Evolutionary conservation across 768 basidiomycete species (phyloP).

Genomic region (Paxillus ammoniavirescens): DNA sequence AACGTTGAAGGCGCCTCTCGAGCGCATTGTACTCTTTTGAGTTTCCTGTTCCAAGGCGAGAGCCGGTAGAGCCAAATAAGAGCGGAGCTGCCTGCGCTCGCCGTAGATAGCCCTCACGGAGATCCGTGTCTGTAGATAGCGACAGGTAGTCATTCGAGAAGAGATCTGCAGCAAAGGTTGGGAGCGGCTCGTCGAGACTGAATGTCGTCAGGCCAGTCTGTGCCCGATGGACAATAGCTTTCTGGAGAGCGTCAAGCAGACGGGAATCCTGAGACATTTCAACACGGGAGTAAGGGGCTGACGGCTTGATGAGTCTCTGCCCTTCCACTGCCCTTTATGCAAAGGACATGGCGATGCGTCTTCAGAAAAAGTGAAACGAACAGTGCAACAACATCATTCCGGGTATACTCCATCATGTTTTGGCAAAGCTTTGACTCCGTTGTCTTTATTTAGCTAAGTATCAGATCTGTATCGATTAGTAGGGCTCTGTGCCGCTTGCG

Average conservation of each 20-base stretch:
- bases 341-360: too few species aligned
- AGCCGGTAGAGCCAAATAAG: slow-evolving; percentile 49
- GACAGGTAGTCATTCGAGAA: slow-evolving; percentile 55
- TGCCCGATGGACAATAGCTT: slow-evolving; percentile 5
- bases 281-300: neutral
- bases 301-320: too few species aligned
- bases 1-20: slow-evolving; percentile 7
- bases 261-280: slow-evolving; percentile 9
- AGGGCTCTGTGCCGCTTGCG: too few species aligned
- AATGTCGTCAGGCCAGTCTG: slow-evolving; percentile 10
- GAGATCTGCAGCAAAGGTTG: slow-evolving; percentile 31
- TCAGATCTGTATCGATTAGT: too few species aligned
- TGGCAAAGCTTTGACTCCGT: too few species aligned
- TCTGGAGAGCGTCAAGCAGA: slow-evolving; percentile 15
- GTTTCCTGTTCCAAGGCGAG: slow-evolving; percentile 46
- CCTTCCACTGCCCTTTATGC: too few species aligned
- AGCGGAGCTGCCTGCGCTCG: slow-evolving; percentile 17
- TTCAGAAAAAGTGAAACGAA: too few species aligned
- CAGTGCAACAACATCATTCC: too few species aligned
- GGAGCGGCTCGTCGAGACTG: slow-evolving; percentile 15
- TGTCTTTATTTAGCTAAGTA: too few species aligned
- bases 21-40: slow-evolving; percentile 13
- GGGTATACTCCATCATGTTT: too few species aligned
- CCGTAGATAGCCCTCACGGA: slow-evolving; percentile 34
- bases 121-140: slow-evolving; percentile 32